A percentile compares a stretch with the other conserved stretches of the same genome.
Conservation (phyloP, 257 asterid genomes). For the Petrea volubilis region DNA sequence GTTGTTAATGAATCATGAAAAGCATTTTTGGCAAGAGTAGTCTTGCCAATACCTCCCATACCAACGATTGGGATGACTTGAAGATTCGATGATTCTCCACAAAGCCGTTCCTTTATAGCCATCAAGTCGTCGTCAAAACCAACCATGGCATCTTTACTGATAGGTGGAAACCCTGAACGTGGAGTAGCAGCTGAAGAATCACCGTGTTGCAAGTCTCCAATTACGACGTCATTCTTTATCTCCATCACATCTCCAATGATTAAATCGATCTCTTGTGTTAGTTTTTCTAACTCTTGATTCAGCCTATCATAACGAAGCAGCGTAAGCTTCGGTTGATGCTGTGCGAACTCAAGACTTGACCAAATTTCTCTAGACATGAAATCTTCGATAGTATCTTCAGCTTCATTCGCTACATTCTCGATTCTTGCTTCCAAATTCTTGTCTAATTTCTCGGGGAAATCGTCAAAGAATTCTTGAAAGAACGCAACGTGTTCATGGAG, state of each 20-base stretch:
- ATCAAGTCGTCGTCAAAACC: no score
- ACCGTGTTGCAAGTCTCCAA: not conserved
- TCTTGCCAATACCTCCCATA: no score
- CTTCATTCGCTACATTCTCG: not conserved
- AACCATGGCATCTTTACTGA: no score
- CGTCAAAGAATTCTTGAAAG: not conserved
- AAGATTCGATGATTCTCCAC: no score
- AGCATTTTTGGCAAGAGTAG: no score
- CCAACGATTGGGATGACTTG: no score
- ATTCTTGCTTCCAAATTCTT: not conserved
- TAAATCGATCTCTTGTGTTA: no score
- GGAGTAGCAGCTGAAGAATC: not conserved
- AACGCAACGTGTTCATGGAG: not conserved
- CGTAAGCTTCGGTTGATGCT: not conserved
- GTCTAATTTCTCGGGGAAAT: not conserved
- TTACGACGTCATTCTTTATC: not conserved
- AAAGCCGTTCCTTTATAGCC: no score
- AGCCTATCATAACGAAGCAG: no score
- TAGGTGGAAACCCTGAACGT: not conserved
- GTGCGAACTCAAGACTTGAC: not conserved
- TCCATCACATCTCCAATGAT: no score
- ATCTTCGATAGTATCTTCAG: not conserved
- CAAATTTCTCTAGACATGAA: not conserved
- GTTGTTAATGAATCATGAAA: no score
- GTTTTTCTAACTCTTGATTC: no score